Conservation (phyloP, 805 yeast genomes). For the Wickerhamiella slavikovae region DNA sequence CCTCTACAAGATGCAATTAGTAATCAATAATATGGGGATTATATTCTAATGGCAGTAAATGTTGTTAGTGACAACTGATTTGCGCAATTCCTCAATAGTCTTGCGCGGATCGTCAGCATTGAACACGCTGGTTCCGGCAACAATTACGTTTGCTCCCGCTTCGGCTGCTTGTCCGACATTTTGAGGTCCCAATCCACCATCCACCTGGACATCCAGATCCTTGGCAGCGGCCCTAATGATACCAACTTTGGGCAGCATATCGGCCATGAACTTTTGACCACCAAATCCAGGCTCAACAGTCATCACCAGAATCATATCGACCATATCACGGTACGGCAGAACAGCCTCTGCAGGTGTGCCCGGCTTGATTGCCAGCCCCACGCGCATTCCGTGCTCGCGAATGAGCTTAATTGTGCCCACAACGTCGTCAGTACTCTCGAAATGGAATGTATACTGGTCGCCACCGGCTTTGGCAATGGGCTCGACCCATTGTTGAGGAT, state of each 20-base stretch:
- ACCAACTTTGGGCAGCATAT: slow-evolving; percentile 91
- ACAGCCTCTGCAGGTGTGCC: slow-evolving; percentile 73
- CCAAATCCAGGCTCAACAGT: slow-evolving; percentile 99
- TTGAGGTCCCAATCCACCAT: slow-evolving; percentile 81
- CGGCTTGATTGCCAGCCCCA: slow-evolving; percentile 89
- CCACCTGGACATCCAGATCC: slow-evolving; percentile 74
- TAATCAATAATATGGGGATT: no score
- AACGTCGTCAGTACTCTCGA: slow-evolving; percentile 68
- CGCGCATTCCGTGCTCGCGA: slow-evolving; percentile 66
- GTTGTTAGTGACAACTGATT: no score
- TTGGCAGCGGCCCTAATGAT: slow-evolving; percentile 56
- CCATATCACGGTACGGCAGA: slow-evolving; percentile 46
- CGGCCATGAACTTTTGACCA: slow-evolving; percentile 88
- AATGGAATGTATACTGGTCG: slow-evolving; percentile 89
- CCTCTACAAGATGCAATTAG: no score
- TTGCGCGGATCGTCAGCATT: slow-evolving; percentile 61
- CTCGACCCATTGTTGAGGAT: slow-evolving; percentile 84
- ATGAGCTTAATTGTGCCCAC: slow-evolving; percentile 52
- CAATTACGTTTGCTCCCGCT: slow-evolving; percentile 96
- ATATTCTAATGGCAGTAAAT: no score
- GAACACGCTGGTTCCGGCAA: slow-evolving; percentile 91
- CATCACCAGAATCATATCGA: slow-evolving; percentile 95
- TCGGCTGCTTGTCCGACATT: slow-evolving; percentile 77
- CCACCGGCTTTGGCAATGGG: slow-evolving; percentile 89
- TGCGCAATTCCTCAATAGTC: slow-evolving; percentile 51